These are phyloP conservation scores for Crotalaria pallida DNA, from an alignment of 306 rosid species.

Conservation along the genomic window DNA sequence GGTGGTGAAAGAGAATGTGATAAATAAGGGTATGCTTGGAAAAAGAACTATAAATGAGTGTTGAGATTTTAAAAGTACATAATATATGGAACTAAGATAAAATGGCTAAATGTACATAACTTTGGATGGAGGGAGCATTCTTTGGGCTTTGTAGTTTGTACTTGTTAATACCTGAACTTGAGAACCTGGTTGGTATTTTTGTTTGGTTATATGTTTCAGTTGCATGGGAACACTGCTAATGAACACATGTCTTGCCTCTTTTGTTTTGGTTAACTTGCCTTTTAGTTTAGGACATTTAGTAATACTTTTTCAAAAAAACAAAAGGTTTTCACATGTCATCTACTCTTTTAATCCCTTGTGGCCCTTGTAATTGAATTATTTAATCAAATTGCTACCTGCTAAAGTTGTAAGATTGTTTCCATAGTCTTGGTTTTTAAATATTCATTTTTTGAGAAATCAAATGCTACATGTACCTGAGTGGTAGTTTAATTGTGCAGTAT, in stretches of 20 bases:
- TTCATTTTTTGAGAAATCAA: background rate
- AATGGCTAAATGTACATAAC: too few relatives aligned
- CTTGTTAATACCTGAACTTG: background rate
- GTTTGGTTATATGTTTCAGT: background rate
- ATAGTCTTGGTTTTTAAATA: background rate
- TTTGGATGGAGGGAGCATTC: too few relatives aligned
- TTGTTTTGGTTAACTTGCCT: too few relatives aligned
- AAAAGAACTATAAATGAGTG: too few relatives aligned
- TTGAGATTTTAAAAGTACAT: too few relatives aligned
- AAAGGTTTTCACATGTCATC: background rate
- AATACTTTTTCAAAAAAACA: background rate
- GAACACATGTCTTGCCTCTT: background rate
- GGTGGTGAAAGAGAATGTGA: too few relatives aligned
- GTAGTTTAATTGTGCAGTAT: constrained; percentile 40
- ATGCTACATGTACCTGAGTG: background rate
- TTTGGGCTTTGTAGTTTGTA: too few relatives aligned
- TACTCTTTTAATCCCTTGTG: background rate
- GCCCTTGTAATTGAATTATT: background rate
- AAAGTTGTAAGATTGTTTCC: background rate
- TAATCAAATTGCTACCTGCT: background rate
- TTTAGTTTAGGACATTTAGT: background rate
- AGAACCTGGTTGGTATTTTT: background rate
- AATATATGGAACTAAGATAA: too few relatives aligned
- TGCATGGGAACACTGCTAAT: background rate
- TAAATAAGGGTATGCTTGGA: too few relatives aligned